Base-by-base conservation (phyloP, 176 grass and related monocot species). In the Microstegium vimineum region DNA sequence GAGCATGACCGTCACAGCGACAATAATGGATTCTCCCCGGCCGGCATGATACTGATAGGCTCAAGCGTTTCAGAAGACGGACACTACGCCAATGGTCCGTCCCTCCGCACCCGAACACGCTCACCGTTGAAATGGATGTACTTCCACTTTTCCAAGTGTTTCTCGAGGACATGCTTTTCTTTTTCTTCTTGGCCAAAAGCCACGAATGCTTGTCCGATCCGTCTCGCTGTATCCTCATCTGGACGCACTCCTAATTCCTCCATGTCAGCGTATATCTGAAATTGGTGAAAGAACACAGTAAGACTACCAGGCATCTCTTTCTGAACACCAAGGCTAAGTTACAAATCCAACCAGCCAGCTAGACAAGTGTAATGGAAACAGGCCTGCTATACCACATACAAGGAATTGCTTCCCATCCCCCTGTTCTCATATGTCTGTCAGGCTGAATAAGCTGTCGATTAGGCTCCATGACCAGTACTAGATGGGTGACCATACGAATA, bases 81-180 rank as follows among this genome's bases (percentile, higher is more conserved):
- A 8, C 67, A 2, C 79, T 86, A 90, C 3, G 73, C 60, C 74
- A 86, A 61, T 32, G 83, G 88, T 1, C 88, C 88, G 11, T 80
- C 83, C 77, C 88, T 82, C 62, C 35, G 69, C 57, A 95, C 89
- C 37, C 83, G 67, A 56, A 90, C 89, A 1, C 83, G 85, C 59
- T 99, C 90, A 6, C 93, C 91, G 0, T 93, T 93, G 76, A 99
- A 95, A 69, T 95, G 86, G 37, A 95, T 82, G 82, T 95, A 89
- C 77, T 93, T 99, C 83, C 83, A 99, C 25, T 89, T 95, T 12
- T 82, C 91, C 85, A 88, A 84, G 84, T 95, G 87, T 81, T 91
- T 99, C 42, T 88, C 82, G 6, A 90, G 74, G 81, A 95, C 33
- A 23, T 79, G 42, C 10, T 90, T 86, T 54, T 82, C 77, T n/a